A percentile compares a stretch with the other conserved stretches of the same genome.
phyloP scores from a whole-genome alignment of 108 stramenopile genomes.

The Fragilariopsis cylindrus region DNA sequence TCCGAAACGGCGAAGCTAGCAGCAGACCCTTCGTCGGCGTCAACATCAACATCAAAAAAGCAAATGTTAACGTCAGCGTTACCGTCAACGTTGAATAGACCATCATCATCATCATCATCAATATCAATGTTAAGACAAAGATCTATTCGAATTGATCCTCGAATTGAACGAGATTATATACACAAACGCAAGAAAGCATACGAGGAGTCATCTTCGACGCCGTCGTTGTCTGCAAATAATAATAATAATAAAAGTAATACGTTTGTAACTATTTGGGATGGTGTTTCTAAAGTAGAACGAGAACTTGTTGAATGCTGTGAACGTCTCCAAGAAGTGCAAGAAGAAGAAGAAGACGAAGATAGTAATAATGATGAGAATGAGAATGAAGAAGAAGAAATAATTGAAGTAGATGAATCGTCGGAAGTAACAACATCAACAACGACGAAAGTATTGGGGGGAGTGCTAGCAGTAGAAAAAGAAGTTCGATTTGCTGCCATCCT shows the following conservation, averaged over 20 bases:
- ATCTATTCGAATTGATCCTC: not conserved
- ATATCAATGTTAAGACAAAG: not conserved
- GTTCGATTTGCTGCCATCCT: slow-evolving; percentile 44
- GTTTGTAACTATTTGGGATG: slow-evolving; percentile 23
- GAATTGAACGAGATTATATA: slow-evolving; percentile 28
- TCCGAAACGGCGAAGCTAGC: not conserved
- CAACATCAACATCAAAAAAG: not conserved
- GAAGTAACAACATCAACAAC: not conserved
- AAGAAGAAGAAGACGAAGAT: slow-evolving; percentile 15
- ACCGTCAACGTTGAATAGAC: not conserved
- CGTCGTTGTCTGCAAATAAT: not conserved
- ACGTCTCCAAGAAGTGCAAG: slow-evolving; percentile 7
- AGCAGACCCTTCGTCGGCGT: not conserved
- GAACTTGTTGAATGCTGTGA: slow-evolving; percentile 52
- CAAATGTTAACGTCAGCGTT: not conserved
- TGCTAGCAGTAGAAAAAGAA: slow-evolving; percentile 28
- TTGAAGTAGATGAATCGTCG: not conserved
- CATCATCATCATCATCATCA: not conserved
- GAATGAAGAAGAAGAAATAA: not conserved
- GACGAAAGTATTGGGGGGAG: slow-evolving; percentile 12
- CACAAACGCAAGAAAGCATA: slow-evolving; percentile 16
- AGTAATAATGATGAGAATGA: not conserved
- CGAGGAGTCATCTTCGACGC: not conserved
- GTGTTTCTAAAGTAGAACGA: slow-evolving; percentile 31
- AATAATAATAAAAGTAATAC: not conserved